These are phyloP conservation scores for Aspergillus sclerotialis DNA, from an alignment of 2,329 filamentous ascomycete species.

Conservation along the genomic window DNA sequence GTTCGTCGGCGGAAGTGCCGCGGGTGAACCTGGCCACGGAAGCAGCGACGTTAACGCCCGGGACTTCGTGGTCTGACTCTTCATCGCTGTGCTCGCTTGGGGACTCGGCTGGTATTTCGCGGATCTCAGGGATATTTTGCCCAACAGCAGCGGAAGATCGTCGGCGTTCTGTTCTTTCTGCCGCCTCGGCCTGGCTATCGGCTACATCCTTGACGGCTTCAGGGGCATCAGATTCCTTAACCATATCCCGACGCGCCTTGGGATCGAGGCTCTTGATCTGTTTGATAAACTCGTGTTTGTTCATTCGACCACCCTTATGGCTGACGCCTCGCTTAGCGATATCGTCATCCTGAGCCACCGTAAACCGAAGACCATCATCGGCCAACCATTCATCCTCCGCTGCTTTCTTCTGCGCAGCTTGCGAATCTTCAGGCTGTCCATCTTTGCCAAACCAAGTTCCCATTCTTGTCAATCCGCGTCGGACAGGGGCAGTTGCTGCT, in stretches of 20 bases:
- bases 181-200: slow-evolving; percentile 21
- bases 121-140: slow-evolving; percentile 9
- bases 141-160: slow-evolving; percentile 12
- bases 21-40: slow-evolving; percentile 31
- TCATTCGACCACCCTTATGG: slow-evolving; percentile 53
- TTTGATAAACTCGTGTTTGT: slow-evolving; percentile 58
- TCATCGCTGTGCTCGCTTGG: slow-evolving; percentile 18
- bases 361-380: slow-evolving; percentile 55
- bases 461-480: slow-evolving; percentile 51
- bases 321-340: slow-evolving; percentile 27
- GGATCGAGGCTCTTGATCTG: slow-evolving; percentile 56
- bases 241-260: slow-evolving; percentile 45
- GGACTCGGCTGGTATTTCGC: slow-evolving; percentile 15
- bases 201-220: slow-evolving; percentile 33
- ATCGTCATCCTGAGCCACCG: slow-evolving; percentile 43
- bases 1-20: slow-evolving; percentile 31
- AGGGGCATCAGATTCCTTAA: slow-evolving; percentile 37
- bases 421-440: slow-evolving; percentile 25
- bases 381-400: slow-evolving; percentile 26
- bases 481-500: slow-evolving; percentile 33
- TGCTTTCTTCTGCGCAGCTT: slow-evolving; percentile 20
- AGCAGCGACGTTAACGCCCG: slow-evolving; percentile 29
- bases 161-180: slow-evolving; percentile 18
- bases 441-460: slow-evolving; percentile 49
- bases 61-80: slow-evolving; percentile 16